A percentile compares a stretch with the other conserved stretches of the same genome.
Conservation (phyloP, 2,329 filamentous ascomycete species). For the Tolypocladium cylindrosporum region DNA sequence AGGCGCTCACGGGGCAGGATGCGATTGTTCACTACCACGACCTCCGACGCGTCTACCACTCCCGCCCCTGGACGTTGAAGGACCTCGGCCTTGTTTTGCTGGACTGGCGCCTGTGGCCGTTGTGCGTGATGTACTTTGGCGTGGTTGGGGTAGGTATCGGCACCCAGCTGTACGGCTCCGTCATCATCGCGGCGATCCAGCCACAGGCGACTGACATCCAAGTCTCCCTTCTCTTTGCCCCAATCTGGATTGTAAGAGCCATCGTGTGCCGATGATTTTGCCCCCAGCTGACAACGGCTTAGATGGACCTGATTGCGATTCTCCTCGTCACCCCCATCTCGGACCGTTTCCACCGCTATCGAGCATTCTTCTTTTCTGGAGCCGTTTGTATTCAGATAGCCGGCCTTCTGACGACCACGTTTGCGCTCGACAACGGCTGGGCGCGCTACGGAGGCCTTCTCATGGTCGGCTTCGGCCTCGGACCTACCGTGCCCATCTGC, state of each 20-base stretch:
- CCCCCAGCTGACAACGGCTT: not conserved
- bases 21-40: constrained; percentile 76
- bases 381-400: constrained; percentile 71
- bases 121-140: constrained; percentile 87
- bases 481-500: constrained; percentile 82
- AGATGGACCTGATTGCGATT: constrained; percentile 85
- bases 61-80: constrained; percentile 58
- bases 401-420: constrained; percentile 70
- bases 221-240: constrained; percentile 75
- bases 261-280: not conserved
- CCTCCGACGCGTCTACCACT: constrained; percentile 69
- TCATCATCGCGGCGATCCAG: constrained; percentile 76
- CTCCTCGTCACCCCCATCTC: constrained; percentile 76
- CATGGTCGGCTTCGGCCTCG: constrained; percentile 82
- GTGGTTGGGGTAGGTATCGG: constrained; percentile 89
- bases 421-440: constrained; percentile 63
- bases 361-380: constrained; percentile 70
- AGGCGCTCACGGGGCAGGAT: constrained; percentile 67
- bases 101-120: constrained; percentile 83
- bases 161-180: constrained; percentile 76
- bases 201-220: constrained; percentile 61
- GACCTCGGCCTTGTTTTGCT: constrained; percentile 63
- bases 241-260: constrained; percentile 74
- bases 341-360: constrained; percentile 73
- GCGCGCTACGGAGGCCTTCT: constrained; percentile 81